These are phyloP conservation scores for Laburnicola sp. DNA, from an alignment of 2,329 filamentous ascomycete genomes.

Conservation along the genomic window DNA sequence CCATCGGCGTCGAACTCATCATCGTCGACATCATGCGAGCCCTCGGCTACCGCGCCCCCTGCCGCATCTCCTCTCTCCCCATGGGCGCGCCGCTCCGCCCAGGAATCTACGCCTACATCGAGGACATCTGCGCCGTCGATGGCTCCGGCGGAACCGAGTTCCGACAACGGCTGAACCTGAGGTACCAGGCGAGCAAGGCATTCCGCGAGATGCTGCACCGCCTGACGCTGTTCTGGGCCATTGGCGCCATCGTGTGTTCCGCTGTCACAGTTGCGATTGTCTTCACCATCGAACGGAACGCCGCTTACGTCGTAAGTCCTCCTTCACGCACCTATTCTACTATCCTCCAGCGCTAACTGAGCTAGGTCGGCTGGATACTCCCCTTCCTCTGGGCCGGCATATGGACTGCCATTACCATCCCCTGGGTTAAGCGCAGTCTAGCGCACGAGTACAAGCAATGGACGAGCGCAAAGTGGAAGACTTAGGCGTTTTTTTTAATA, in stretches of 20 bases:
- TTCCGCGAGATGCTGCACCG: constrained; percentile 59
- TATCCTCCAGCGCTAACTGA: constrained; percentile 14
- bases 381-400: constrained; percentile 56
- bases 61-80: constrained; percentile 58
- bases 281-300: constrained; percentile 53
- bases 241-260: constrained; percentile 49
- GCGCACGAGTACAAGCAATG: constrained; percentile 41
- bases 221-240: constrained; percentile 57
- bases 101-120: constrained; percentile 58
- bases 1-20: constrained; percentile 56
- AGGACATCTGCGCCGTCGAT: constrained; percentile 59
- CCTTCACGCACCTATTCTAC: background rate
- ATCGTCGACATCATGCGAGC: constrained; percentile 54
- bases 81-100: constrained; percentile 56
- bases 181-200: constrained; percentile 57
- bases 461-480: constrained; percentile 45
- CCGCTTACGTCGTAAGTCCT: constrained; percentile 52
- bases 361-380: constrained; percentile 51
- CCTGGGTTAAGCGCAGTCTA: constrained; percentile 49
- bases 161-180: constrained; percentile 54
- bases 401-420: constrained; percentile 51
- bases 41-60: constrained; percentile 51
- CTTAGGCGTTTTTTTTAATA: constrained; percentile 20
- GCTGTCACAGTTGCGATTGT: constrained; percentile 50
- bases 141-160: constrained; percentile 57